Evolutionary conservation across 2,329 filamentous ascomycete genomes (phyloP).

Genomic region (Biscogniauxia marginata): DNA sequence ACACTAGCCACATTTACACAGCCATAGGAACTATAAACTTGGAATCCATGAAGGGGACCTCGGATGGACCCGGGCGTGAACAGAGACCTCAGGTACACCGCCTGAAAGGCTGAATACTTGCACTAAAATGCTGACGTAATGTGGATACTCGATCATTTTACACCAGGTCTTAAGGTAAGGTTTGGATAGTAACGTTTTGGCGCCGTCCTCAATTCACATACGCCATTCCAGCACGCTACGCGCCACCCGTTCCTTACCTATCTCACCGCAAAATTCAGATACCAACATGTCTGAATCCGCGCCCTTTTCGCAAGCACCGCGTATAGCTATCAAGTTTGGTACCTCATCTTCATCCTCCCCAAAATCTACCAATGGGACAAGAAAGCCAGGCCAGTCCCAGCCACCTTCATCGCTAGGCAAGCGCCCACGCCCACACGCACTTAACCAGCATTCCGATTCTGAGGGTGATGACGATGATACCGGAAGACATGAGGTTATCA

Average conservation of each 20-base stretch:
- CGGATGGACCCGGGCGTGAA: no score
- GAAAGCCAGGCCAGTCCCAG: slow-evolving; percentile 26
- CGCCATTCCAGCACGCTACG: background rate
- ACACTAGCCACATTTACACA: no score
- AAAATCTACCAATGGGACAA: slow-evolving; percentile 29
- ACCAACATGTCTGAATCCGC: slow-evolving; percentile 39
- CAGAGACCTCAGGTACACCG: no score
- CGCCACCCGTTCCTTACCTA: background rate
- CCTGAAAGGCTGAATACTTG: no score
- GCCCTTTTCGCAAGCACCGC: slow-evolving; percentile 30
- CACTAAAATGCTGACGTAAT: background rate
- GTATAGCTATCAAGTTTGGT: slow-evolving; percentile 52
- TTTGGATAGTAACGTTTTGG: background rate
- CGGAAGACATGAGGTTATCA: slow-evolving; percentile 32
- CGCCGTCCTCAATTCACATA: background rate
- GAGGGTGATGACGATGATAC: slow-evolving; percentile 31
- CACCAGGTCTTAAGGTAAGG: background rate
- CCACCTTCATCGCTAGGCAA: slow-evolving; percentile 49
- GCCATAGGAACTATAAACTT: no score
- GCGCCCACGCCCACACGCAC: slow-evolving; percentile 42
- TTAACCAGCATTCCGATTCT: slow-evolving; percentile 43
- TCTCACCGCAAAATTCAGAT: background rate
- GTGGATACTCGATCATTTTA: background rate
- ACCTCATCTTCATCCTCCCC: slow-evolving; percentile 27
- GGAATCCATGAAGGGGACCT: no score